Evolutionary conservation across 1,284 basidiomycete genomes (phyloP), one percentile per base, ranked within the genome.

Genomic region (Boletus calvinii): DNA sequence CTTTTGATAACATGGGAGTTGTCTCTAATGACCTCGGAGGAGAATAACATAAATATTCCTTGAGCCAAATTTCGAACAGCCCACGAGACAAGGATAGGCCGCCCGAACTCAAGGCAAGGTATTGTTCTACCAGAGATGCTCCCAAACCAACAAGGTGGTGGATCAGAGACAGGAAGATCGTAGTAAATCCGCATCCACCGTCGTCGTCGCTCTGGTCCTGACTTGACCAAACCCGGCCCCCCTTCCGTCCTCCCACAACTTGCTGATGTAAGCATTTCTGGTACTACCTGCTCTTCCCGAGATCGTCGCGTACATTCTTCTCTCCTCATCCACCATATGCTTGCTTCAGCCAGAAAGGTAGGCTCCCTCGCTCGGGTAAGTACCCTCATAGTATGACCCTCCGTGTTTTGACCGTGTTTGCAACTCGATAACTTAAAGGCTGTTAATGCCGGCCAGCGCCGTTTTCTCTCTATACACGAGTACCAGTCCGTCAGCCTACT

Each of bases 401-500:
- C 30, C 20, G 18, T 17, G 6, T 32, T 4, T 32, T 57, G 26
- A 49, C 58, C 7, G 29, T 9, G 1, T 46, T 44, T 18, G 17
- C 30, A 32, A 12, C 34, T 31, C 29, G 31, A 50, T 30, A 15
- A 1, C 40, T 35, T 37, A 31, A 49, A 88, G 85, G 73, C 76
- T 70, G 78, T 75, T 63, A 84, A 81, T 81, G 82, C 81, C 64
- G 81, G 85, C 70, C 94, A 96, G 82, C 92, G 81, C 77, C 92
- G 96, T 64, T 91, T 89, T 74, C 84, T 99, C 65, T 97, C 94
- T 43, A 96, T 99, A 68, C 96, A 99, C 77, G 96, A 99, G 78
- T 94, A 98, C 77, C 94, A 98, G 72, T 97, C 94, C 49, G 91
- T 98, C 73, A 86, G 89, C 64, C 80, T 99, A 45, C 84, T 99